A percentile compares a stretch with the other conserved stretches of the same genome.
Conservation (phyloP, 257 asterid species). For the Solanum ossicruentum region DNA sequence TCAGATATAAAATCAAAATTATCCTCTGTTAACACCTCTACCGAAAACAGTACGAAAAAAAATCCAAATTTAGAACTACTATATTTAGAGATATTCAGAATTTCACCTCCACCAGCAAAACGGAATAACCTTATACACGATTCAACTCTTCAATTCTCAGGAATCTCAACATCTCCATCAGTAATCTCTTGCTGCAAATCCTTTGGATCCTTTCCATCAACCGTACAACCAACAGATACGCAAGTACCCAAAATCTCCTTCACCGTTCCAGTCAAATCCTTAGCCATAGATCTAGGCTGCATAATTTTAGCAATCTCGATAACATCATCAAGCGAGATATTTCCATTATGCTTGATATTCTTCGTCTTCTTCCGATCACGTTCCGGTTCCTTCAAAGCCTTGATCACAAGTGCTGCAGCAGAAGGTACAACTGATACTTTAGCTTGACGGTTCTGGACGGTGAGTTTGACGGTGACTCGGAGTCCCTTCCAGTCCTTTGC, state of each 20-base stretch:
- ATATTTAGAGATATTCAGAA: background rate
- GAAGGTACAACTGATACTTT: conserved; percentile 64
- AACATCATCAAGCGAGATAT: conserved; percentile 48
- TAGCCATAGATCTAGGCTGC: conserved; percentile 57
- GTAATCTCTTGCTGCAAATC: conserved; percentile 61
- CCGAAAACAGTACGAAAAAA: background rate
- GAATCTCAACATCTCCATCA: conserved; percentile 52
- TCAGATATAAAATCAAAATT: background rate
- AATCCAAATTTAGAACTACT: background rate
- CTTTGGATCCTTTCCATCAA: conserved; percentile 66
- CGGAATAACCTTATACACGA: background rate
- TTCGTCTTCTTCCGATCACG: conserved; percentile 58
- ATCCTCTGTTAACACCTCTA: background rate
- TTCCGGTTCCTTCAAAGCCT: conserved; percentile 70
- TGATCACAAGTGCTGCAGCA: conserved; percentile 60
- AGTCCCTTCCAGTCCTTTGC: conserved; percentile 73
- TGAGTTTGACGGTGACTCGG: conserved; percentile 52
- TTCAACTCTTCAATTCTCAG: conserved; percentile 19
- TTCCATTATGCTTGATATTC: conserved; percentile 56
- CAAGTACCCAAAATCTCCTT: conserved; percentile 76
- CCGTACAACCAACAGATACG: conserved; percentile 73
- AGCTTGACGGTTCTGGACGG: conserved; percentile 61
- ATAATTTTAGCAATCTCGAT: conserved; percentile 54
- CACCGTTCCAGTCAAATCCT: conserved; percentile 51
- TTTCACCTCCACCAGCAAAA: background rate